Evolutionary conservation across 1,284 basidiomycete genomes (phyloP).

Genomic region (Marasmius fiardii): DNA sequence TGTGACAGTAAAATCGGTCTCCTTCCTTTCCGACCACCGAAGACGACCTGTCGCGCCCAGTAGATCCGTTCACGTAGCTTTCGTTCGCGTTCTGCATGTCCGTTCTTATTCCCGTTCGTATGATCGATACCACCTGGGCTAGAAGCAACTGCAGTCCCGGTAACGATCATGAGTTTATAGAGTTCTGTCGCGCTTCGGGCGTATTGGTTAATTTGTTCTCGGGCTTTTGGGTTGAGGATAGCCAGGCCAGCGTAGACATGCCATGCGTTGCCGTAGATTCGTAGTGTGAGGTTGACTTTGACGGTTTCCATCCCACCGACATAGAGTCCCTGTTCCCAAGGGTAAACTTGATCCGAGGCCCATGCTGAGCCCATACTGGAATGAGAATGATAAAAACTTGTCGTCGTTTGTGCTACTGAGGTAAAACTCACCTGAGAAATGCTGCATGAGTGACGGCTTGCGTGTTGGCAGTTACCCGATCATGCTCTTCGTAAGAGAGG

Average conservation of each 20-base stretch:
- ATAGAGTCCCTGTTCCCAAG: conserved; percentile 94
- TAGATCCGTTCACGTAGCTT: conserved; percentile 71
- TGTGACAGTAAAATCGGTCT: conserved; percentile 85
- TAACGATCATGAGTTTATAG: conserved; percentile 95
- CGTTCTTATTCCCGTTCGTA: neutral
- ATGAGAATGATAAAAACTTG: neutral
- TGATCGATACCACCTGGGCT: neutral
- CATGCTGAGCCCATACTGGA: conserved; percentile 96
- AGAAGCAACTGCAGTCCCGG: conserved; percentile 37
- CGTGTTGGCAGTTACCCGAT: conserved; percentile 95
- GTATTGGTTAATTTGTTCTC: conserved; percentile 87
- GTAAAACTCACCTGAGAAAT: conserved; percentile 74
- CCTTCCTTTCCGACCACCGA: conserved; percentile 46
- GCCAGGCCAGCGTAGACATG: conserved; percentile 99
- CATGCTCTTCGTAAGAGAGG: conserved; percentile 94
- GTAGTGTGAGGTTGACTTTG: conserved; percentile 95
- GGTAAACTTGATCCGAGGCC: conserved; percentile 77
- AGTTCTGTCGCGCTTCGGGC: conserved; percentile 84
- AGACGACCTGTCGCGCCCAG: conserved; percentile 76
- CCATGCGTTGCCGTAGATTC: conserved; percentile 98
- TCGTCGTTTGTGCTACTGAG: conserved; percentile 3
- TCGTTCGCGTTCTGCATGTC: conserved; percentile 38
- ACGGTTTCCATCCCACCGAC: conserved; percentile 98
- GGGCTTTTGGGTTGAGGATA: conserved; percentile 93
- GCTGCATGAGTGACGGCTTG: conserved; percentile 98